A percentile compares a stretch with the other conserved stretches of the same genome.
These are phyloP conservation scores for Saksenaea vasiformis DNA, from an alignment of 371 early-diverging fungal genomes.

Conservation along the genomic window DNA sequence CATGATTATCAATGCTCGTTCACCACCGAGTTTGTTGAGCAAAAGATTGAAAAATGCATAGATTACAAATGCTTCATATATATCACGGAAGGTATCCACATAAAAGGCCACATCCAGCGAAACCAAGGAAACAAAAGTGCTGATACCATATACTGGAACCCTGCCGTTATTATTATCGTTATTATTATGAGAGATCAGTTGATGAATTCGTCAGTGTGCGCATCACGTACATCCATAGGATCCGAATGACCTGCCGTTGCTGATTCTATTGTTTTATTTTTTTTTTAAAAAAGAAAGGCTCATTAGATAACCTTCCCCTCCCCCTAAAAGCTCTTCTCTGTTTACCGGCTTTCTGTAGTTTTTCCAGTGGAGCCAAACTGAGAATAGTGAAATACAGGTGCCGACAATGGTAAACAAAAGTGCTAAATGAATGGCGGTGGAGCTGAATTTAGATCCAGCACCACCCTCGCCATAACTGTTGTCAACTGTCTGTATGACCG, in stretches of 20 bases:
- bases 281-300: slow-evolving; percentile 1
- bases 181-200: not conserved
- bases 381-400: slow-evolving; percentile 66
- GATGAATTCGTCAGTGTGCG: not conserved
- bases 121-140: slow-evolving; percentile 79
- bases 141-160: slow-evolving; percentile 91
- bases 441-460: slow-evolving; percentile 60
- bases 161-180: slow-evolving; percentile 49
- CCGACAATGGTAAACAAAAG: slow-evolving; percentile 63
- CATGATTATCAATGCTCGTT: slow-evolving; percentile 78
- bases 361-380: slow-evolving; percentile 87
- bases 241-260: slow-evolving; percentile 86
- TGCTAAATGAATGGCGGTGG: slow-evolving; percentile 54
- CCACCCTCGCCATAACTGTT: slow-evolving; percentile 49
- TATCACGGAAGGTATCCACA: slow-evolving; percentile 90
- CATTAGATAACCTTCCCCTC: not conserved
- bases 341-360: slow-evolving; percentile 88
- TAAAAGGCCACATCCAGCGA: slow-evolving; percentile 81
- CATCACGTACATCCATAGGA: slow-evolving; percentile 80
- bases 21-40: slow-evolving; percentile 92
- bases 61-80: slow-evolving; percentile 97
- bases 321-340: not conserved
- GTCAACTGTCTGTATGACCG: slow-evolving; percentile 1
- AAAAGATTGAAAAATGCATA: slow-evolving; percentile 92
- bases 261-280: slow-evolving; percentile 52